Percentiles rank a stretch among this genome's conserved stretches.
phyloP scores from a whole-genome alignment of 331 rosid genomes.

The Erythrophleum ivorense region DNA sequence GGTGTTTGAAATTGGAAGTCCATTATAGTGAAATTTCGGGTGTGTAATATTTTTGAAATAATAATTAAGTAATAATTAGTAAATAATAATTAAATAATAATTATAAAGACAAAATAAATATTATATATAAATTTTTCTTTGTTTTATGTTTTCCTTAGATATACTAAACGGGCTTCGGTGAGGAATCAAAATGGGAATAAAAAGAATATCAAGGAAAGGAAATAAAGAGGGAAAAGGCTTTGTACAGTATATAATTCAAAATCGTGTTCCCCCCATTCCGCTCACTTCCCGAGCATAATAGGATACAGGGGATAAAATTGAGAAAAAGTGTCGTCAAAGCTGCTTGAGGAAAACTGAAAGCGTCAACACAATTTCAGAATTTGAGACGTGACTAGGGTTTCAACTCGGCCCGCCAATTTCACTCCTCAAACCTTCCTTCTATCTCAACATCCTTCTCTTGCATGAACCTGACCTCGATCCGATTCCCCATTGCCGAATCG shows the following conservation, averaged over 20 bases:
- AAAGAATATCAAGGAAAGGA: not conserved
- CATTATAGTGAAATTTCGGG: too few relatives aligned
- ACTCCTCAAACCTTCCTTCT: slow-evolving; percentile 17
- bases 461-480: slow-evolving; percentile 68
- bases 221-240: not conserved
- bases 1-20: too few relatives aligned
- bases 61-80: not conserved
- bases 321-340: slow-evolving; percentile 7
- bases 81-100: not conserved
- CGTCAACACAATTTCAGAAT: slow-evolving; percentile 31
- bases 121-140: too few relatives aligned
- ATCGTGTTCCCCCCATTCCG: slow-evolving; percentile 50
- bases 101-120: too few relatives aligned
- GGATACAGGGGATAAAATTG: not conserved
- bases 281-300: not conserved
- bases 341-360: slow-evolving; percentile 30
- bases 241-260: slow-evolving; percentile 51
- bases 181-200: not conserved
- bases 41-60: too few relatives aligned
- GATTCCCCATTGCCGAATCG: slow-evolving; percentile 48
- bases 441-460: slow-evolving; percentile 31
- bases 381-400: slow-evolving; percentile 61
- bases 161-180: too few relatives aligned
- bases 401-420: slow-evolving; percentile 65
- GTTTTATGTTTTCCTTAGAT: too few relatives aligned